Conservation (phyloP, 768 basidiomycete species). For the Lyophyllum decastes region DNA sequence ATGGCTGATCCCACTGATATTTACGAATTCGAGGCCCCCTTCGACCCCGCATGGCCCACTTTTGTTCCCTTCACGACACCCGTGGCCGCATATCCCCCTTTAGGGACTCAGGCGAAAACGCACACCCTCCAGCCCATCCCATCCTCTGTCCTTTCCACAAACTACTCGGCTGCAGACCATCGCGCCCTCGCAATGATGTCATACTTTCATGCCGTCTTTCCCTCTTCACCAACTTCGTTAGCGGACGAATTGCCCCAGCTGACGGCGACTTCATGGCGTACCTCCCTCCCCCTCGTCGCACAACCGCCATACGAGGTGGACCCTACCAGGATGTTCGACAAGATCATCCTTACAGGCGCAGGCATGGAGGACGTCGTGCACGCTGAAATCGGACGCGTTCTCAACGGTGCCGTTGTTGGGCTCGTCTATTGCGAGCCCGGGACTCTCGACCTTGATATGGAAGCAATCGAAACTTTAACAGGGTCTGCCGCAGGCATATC, state of each 20-base stretch:
- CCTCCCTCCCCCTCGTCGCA: conserved; percentile 65
- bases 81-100: not conserved
- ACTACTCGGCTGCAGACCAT: conserved; percentile 63
- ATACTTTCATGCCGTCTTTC: conserved; percentile 67
- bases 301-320: conserved; percentile 74
- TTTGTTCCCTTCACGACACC: not conserved
- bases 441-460: conserved; percentile 31
- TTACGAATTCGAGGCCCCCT: conserved; percentile 47
- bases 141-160: conserved; percentile 42
- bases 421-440: conserved; percentile 58
- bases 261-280: conserved; percentile 62
- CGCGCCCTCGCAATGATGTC: conserved; percentile 72
- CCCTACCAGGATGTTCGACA: conserved; percentile 54
- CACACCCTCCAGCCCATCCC: conserved; percentile 50
- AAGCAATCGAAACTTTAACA: not conserved
- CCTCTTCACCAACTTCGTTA: conserved; percentile 8
- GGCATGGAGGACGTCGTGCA: conserved; percentile 79
- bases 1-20: conserved; percentile 60
- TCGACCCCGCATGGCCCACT: conserved; percentile 22
- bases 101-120: conserved; percentile 21
- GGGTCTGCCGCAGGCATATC: conserved; percentile 32
- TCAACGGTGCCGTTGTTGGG: conserved; percentile 83
- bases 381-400: conserved; percentile 65
- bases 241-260: conserved; percentile 29
- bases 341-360: conserved; percentile 67